These are phyloP conservation scores for Backusella mclennaniae DNA, from an alignment of 192 early-diverging fungal species.

Conservation along the genomic window DNA sequence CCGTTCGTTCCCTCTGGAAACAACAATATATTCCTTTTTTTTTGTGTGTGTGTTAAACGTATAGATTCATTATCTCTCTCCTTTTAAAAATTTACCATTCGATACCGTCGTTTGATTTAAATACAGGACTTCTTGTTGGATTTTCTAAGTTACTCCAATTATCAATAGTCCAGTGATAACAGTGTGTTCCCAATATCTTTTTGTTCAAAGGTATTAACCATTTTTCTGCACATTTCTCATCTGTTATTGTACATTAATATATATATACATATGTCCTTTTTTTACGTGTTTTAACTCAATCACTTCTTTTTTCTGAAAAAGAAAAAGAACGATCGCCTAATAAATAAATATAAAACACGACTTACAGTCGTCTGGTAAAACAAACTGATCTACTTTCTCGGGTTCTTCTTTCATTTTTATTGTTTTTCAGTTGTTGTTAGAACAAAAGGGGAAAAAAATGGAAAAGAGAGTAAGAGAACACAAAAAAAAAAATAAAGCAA, in stretches of 20 bases:
- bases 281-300: background rate
- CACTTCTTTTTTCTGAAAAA: background rate
- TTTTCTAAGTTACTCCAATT: background rate
- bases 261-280: background rate
- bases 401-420: background rate
- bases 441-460: background rate
- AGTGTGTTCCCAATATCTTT: background rate
- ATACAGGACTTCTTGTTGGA: background rate
- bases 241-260: background rate
- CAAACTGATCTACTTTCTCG: background rate
- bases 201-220: background rate
- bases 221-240: background rate
- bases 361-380: slow-evolving; percentile 7
- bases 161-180: background rate
- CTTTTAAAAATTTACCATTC: background rate
- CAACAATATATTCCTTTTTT: slow-evolving; percentile 75
- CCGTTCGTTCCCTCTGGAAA: slow-evolving; percentile 86
- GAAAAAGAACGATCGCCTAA: background rate
- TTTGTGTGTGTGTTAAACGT: background rate
- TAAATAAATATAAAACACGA: background rate
- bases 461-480: background rate
- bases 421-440: background rate
- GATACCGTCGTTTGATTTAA: background rate
- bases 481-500: background rate
- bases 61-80: background rate